Conservation (phyloP, 805 yeast species). For the Yarrowia keelungensis region DNA sequence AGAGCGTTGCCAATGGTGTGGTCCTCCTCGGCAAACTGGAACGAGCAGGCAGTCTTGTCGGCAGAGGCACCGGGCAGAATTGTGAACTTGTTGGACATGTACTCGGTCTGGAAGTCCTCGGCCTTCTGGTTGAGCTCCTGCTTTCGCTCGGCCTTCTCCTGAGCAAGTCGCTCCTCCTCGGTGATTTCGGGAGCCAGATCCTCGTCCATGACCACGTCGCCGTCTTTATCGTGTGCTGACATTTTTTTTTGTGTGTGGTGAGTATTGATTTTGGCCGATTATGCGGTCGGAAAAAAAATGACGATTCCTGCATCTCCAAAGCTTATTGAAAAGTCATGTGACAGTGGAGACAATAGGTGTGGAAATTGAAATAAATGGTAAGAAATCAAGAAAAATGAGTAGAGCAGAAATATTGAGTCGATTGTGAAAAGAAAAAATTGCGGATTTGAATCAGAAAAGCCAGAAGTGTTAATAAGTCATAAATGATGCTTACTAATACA, state of each 20-base stretch:
- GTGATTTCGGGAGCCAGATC: slow-evolving; percentile 22
- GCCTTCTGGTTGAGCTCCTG: slow-evolving; percentile 38
- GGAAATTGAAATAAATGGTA: neutral
- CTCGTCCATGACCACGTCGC: slow-evolving; percentile 37
- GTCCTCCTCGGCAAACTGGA: slow-evolving; percentile 91
- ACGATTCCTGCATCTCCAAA: slow-evolving; percentile 17
- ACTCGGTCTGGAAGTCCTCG: slow-evolving; percentile 36
- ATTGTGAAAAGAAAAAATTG: no score
- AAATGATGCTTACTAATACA: no score
- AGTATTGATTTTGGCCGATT: slow-evolving; percentile 16
- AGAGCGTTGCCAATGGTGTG: slow-evolving; percentile 95
- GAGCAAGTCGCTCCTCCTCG: slow-evolving; percentile 35
- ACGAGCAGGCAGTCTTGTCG: slow-evolving; percentile 94
- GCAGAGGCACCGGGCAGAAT: slow-evolving; percentile 83
- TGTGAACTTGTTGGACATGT: slow-evolving; percentile 41
- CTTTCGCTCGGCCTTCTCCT: slow-evolving; percentile 38
- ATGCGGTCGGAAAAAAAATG: slow-evolving; percentile 34
- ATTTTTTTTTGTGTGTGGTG: slow-evolving; percentile 17
- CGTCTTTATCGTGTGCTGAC: slow-evolving; percentile 37
- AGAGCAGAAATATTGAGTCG: neutral
- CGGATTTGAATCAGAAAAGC: no score
- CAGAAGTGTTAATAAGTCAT: no score
- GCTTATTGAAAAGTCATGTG: slow-evolving; percentile 21
- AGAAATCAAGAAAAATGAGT: neutral
- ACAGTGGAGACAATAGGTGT: neutral